These are phyloP conservation scores for Penicillium bovifimosum DNA, from an alignment of 495 filamentous ascomycete genomes.

Conservation along the genomic window DNA sequence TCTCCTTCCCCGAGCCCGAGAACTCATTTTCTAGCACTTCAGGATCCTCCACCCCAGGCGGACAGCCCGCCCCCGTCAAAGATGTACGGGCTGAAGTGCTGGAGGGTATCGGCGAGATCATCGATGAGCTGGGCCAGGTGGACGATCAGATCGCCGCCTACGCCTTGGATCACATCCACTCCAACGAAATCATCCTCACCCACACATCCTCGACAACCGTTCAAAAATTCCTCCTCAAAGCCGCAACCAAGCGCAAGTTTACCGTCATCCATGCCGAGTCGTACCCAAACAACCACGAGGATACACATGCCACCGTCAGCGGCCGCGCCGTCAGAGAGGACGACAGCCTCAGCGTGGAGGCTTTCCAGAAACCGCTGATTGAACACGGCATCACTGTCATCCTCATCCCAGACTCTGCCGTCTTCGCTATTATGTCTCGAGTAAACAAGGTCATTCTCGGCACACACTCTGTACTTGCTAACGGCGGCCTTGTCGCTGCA, in stretches of 20 bases:
- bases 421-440: conserved; percentile 86
- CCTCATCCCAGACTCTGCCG: conserved; percentile 72
- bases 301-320: conserved; percentile 53
- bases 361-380: conserved; percentile 70
- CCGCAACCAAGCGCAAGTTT: conserved; percentile 79
- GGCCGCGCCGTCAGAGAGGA: conserved; percentile 42
- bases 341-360: conserved; percentile 45
- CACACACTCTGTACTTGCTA: conserved; percentile 78
- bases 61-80: conserved; percentile 36
- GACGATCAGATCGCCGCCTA: conserved; percentile 85
- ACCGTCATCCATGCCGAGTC: conserved; percentile 76
- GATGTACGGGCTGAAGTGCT: conserved; percentile 83
- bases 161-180: conserved; percentile 83
- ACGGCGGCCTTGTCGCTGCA: conserved; percentile 76
- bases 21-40: conserved; percentile 43
- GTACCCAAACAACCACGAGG: conserved; percentile 61
- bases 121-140: conserved; percentile 82
- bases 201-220: conserved; percentile 75
- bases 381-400: conserved; percentile 73
- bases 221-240: conserved; percentile 78
- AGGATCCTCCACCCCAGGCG: conserved; percentile 36
- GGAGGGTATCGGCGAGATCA: conserved; percentile 83
- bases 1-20: conserved; percentile 53
- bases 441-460: conserved; percentile 92
- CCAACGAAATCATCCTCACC: conserved; percentile 82